phyloP scores from a whole-genome alignment of 495 filamentous ascomycete genomes.

The Pseudevernia furfuracea region DNA sequence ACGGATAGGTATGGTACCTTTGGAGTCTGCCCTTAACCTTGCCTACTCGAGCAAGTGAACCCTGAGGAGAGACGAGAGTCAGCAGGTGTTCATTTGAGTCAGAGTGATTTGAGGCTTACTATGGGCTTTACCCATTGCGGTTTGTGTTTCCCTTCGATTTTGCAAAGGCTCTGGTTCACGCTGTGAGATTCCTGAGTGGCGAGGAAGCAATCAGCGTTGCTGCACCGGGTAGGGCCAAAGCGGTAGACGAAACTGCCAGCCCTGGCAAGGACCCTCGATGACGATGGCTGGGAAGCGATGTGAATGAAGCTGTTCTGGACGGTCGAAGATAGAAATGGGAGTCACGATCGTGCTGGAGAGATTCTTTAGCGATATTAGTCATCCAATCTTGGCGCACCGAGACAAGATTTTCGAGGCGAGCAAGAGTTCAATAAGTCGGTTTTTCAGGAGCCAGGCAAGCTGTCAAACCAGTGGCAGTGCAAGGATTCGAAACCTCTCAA shows the following conservation, averaged over 20 bases:
- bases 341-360: neutral
- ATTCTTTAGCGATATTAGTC: conserved; percentile 8
- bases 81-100: neutral
- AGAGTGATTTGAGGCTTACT: neutral
- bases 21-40: conserved; percentile 89
- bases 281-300: neutral
- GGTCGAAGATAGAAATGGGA: conserved; percentile 2
- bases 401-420: neutral
- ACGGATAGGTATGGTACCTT: conserved; percentile 51
- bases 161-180: neutral
- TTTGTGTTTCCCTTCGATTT: conserved; percentile 23
- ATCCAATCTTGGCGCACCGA: neutral
- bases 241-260: neutral
- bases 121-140: conserved; percentile 82
- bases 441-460: no score
- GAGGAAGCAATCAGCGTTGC: neutral
- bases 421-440: no score
- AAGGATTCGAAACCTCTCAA: no score
- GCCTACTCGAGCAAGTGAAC: conserved; percentile 92
- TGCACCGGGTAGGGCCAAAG: neutral
- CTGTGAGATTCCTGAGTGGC: conserved; percentile 2
- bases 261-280: neutral
- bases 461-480: no score
- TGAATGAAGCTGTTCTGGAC: neutral
- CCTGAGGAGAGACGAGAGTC: conserved; percentile 24